Conservation (phyloP, 495 filamentous ascomycete genomes). For the Darksidea phi region DNA sequence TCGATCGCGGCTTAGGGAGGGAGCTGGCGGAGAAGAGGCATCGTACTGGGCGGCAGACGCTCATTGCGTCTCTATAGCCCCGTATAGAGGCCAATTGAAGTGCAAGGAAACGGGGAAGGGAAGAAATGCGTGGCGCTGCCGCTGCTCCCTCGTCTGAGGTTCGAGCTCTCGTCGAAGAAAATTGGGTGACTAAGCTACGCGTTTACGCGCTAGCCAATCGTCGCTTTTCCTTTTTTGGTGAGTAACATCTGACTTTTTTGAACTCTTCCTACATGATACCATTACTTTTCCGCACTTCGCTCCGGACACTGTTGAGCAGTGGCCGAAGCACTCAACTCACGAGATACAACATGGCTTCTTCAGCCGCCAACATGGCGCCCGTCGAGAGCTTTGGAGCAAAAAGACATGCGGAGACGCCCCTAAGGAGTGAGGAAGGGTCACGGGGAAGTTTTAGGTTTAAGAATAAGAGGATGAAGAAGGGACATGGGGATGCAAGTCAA, state of each 20-base stretch:
- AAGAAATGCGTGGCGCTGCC: slow-evolving; percentile 4
- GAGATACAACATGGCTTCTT: slow-evolving; percentile 28
- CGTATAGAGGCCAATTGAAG: slow-evolving; percentile 13
- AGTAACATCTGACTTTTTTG: too few relatives aligned
- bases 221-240: slow-evolving; percentile 1
- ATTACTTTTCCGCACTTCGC: slow-evolving; percentile 6
- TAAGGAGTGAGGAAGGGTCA: slow-evolving; percentile 31
- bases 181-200: not conserved
- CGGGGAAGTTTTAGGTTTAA: slow-evolving; percentile 45
- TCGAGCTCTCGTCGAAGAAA: too few relatives aligned
- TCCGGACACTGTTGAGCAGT: slow-evolving; percentile 15
- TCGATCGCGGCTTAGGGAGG: slow-evolving; percentile 44
- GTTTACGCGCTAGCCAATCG: slow-evolving; percentile 1
- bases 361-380: slow-evolving; percentile 25
- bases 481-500: slow-evolving; percentile 39
- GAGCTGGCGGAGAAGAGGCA: slow-evolving; percentile 56
- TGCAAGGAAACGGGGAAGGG: not conserved
- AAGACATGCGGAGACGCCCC: slow-evolving; percentile 35
- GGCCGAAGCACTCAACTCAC: slow-evolving; percentile 7
- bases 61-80: slow-evolving; percentile 49
- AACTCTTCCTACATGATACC: slow-evolving; percentile 26
- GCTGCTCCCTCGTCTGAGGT: not conserved
- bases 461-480: slow-evolving; percentile 57
- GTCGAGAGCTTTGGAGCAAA: slow-evolving; percentile 35
- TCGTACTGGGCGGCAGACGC: slow-evolving; percentile 56